Evolutionary conservation across 768 basidiomycete species (phyloP).

Genomic region (Tubosaeta brunneosetosa): DNA sequence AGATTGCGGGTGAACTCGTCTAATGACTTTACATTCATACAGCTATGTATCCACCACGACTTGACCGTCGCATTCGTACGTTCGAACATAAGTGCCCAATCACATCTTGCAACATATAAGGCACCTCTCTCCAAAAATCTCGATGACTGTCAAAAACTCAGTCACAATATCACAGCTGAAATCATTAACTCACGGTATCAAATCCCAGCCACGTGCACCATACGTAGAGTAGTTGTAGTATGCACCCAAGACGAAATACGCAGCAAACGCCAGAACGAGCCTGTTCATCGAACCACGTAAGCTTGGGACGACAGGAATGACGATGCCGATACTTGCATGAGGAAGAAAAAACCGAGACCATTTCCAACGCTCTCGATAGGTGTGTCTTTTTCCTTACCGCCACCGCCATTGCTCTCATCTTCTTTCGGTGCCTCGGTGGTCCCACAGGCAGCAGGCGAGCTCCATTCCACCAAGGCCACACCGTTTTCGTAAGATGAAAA

Average conservation of each 20-base stretch:
- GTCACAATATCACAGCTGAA: slow-evolving; percentile 1
- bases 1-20: slow-evolving; percentile 7
- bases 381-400: slow-evolving; percentile 20
- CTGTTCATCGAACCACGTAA: slow-evolving; percentile 38
- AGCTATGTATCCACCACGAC: slow-evolving; percentile 71
- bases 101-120: slow-evolving; percentile 79
- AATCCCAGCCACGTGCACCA: slow-evolving; percentile 75
- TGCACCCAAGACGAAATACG: slow-evolving; percentile 74
- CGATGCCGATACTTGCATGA: slow-evolving; percentile 53
- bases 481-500: slow-evolving; percentile 61
- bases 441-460: slow-evolving; percentile 53
- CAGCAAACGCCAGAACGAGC: slow-evolving; percentile 52
- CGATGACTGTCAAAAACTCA: slow-evolving; percentile 54
- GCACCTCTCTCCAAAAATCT: slow-evolving; percentile 88
- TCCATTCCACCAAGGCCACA: slow-evolving; percentile 58
- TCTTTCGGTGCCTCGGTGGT: slow-evolving; percentile 24
- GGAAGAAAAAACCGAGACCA: slow-evolving; percentile 86
- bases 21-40: slow-evolving; percentile 48
- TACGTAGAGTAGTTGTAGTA: slow-evolving; percentile 89
- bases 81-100: slow-evolving; percentile 71
- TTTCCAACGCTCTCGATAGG: slow-evolving; percentile 51
- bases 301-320: slow-evolving; percentile 2
- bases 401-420: slow-evolving; percentile 21
- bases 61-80: slow-evolving; percentile 61
- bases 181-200: slow-evolving; percentile 70